These are phyloP conservation scores for Umbelopsis sp. DNA, from an alignment of 192 early-diverging fungal species.

Conservation along the genomic window DNA sequence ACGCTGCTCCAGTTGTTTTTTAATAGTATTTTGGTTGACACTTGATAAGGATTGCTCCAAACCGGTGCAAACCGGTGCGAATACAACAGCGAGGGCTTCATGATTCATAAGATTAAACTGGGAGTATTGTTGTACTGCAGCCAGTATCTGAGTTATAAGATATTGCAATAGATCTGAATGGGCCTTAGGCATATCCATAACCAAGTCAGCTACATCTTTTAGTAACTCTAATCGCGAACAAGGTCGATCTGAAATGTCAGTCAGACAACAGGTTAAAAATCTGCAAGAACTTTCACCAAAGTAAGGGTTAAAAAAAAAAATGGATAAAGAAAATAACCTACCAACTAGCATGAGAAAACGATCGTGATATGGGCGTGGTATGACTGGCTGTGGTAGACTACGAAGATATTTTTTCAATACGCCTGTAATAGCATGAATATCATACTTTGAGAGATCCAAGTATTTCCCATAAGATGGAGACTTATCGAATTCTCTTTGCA, in stretches of 20 bases:
- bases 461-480: constrained; percentile 29
- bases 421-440: constrained; percentile 40
- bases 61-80: constrained; percentile 35
- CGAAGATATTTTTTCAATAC: constrained; percentile 32
- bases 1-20: constrained; percentile 6
- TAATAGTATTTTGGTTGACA: constrained; percentile 8
- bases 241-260: not conserved
- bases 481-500: constrained; percentile 24
- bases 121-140: constrained; percentile 25
- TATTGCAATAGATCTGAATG: constrained; percentile 27
- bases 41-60: constrained; percentile 28
- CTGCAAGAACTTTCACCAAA: not conserved
- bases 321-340: not conserved
- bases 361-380: constrained; percentile 26
- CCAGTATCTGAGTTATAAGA: constrained; percentile 22
- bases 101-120: constrained; percentile 36
- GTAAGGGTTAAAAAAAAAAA: not conserved
- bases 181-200: constrained; percentile 17
- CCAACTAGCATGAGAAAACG: constrained; percentile 18
- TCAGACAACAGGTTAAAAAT: not conserved
- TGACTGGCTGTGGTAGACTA: constrained; percentile 32
- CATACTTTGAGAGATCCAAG: constrained; percentile 24
- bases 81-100: constrained; percentile 36
- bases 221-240: not conserved
- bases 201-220: constrained; percentile 1